Conservation (phyloP, 2,329 filamentous ascomycete species). For the Sclerotinia nivalis region DNA sequence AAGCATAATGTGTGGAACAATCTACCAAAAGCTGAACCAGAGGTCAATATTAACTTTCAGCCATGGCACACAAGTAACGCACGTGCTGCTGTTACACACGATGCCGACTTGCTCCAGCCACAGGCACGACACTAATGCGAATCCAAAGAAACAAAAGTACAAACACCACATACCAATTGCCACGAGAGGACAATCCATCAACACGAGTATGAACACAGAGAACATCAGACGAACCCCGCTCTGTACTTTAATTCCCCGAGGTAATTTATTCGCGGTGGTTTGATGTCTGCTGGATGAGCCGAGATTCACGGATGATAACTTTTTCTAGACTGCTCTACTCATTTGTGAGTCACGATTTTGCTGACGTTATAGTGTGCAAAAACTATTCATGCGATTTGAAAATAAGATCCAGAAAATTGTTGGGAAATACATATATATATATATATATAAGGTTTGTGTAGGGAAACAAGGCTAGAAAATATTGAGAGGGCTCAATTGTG, state of each 20-base stretch:
- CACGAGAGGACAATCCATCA: neutral
- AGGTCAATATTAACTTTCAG: no score
- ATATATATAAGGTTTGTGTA: neutral
- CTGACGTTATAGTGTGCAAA: neutral
- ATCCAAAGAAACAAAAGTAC: neutral
- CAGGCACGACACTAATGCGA: neutral
- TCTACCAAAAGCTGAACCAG: no score
- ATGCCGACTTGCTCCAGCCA: neutral
- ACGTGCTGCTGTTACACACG: neutral
- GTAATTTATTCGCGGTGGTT: neutral
- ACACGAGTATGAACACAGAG: neutral
- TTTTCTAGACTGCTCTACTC: neutral
- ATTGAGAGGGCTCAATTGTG: neutral
- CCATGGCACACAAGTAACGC: no score
- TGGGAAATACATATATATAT: neutral
- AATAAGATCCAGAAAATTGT: no score
- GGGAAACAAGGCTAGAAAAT: neutral
- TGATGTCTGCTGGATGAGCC: neutral
- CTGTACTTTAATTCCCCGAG: neutral
- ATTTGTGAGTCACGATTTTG: neutral
- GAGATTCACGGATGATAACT: neutral
- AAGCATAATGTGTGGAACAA: no score
- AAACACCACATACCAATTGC: neutral
- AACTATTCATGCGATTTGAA: no score
- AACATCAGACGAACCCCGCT: neutral